Evolutionary conservation across 2,329 filamentous ascomycete species (phyloP).

Genomic region (Stachybotrys elegans): DNA sequence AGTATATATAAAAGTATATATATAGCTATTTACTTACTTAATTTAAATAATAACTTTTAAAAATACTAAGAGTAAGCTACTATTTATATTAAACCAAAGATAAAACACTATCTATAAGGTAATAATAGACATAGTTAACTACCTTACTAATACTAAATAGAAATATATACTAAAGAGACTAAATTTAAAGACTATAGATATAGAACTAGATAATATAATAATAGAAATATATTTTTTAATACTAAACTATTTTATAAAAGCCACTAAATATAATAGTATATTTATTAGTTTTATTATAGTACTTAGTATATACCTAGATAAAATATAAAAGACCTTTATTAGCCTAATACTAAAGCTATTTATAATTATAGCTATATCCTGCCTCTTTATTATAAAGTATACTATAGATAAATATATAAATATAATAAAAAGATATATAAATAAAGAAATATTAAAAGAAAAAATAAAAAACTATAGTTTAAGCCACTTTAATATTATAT

Average conservation of each 20-base stretch:
- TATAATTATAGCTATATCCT: slow-evolving; percentile 1
- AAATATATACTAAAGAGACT: background rate
- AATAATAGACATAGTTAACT: slow-evolving; percentile 1
- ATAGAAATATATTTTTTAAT: background rate
- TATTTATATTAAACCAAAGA: slow-evolving; percentile 1
- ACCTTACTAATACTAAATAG: background rate
- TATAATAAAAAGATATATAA: background rate
- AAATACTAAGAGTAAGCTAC: slow-evolving; percentile 3
- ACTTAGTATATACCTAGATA: slow-evolving; percentile 3
- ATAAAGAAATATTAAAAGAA: background rate
- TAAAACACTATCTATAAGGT: background rate
- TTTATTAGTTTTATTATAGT: slow-evolving; percentile 2
- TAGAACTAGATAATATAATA: slow-evolving; percentile 1
- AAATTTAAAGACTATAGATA: background rate
- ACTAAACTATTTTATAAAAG: slow-evolving; percentile 1
- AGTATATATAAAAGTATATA: slow-evolving; percentile 6
- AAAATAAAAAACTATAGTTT: background rate
- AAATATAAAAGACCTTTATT: slow-evolving; percentile 2
- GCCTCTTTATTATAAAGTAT: slow-evolving; percentile 1
- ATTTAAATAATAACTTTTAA: slow-evolving; percentile 1
- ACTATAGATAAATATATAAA: background rate
- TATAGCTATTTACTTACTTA: slow-evolving; percentile 1
- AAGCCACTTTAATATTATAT: background rate
- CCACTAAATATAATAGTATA: slow-evolving; percentile 2
- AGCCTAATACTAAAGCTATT: slow-evolving; percentile 1